These are phyloP conservation scores for Coemansia sp. DNA, from an alignment of 192 early-diverging fungal species.

Conservation along the genomic window DNA sequence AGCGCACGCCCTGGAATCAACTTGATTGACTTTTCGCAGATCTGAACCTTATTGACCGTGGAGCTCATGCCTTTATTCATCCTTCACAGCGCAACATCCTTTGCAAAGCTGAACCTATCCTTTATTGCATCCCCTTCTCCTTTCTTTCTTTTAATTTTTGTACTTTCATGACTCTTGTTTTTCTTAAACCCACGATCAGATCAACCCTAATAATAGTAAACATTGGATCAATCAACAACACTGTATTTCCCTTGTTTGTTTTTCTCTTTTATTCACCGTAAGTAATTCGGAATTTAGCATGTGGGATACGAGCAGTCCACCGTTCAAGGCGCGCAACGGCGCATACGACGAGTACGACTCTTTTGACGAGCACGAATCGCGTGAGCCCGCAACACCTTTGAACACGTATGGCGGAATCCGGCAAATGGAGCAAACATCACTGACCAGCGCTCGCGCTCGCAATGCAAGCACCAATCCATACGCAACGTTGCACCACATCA, in stretches of 20 bases:
- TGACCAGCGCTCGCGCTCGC: conserved; percentile 27
- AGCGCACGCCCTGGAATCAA: conserved; percentile 48
- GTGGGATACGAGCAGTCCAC: conserved; percentile 29
- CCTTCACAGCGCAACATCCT: too few species aligned
- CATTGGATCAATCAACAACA: too few species aligned
- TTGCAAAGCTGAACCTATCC: too few species aligned
- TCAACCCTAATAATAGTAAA: too few species aligned
- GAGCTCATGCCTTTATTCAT: too few species aligned
- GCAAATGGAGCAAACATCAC: conserved; percentile 51
- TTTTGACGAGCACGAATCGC: conserved; percentile 20
- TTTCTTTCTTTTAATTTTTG: neutral
- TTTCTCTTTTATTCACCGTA: too few species aligned
- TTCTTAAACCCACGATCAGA: too few species aligned
- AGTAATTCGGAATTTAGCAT: conserved; percentile 6
- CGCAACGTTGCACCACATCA: conserved; percentile 41
- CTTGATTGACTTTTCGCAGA: conserved; percentile 34
- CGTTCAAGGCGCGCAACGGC: conserved; percentile 8
- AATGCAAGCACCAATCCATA: conserved; percentile 27
- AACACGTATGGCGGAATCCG: conserved; percentile 46
- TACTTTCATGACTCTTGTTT: neutral
- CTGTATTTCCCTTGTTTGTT: too few species aligned
- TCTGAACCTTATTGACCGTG: neutral
- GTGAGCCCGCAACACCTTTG: neutral
- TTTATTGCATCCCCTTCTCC: too few species aligned
- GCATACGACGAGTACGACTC: conserved; percentile 28